Base-by-base conservation (phyloP, 2,329 filamentous ascomycete genomes). In the Neopestalotiopsis rosae region DNA sequence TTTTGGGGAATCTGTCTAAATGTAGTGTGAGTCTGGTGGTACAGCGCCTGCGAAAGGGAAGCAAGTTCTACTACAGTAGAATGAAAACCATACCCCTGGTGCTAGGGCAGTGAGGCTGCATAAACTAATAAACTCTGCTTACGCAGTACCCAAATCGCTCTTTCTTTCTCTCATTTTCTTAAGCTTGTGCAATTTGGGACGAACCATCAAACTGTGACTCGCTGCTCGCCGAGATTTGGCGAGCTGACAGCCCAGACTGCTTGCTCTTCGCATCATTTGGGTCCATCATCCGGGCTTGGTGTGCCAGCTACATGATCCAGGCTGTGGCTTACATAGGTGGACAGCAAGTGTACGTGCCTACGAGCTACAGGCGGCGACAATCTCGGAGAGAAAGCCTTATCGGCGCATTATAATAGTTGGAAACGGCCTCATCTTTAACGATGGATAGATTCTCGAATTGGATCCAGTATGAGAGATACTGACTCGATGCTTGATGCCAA, bases 51-150 rank as follows among this genome's bases (percentile, higher is more conserved):
- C 30, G 17, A 14, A 34, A 13, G n/a, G 59, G 32, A 62, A 62
- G 59, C 59, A 62, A 40, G 20, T 62, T 62, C 59, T 40, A 42
- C 30, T 40, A 62, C 9, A 62, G 1, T 12, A 34, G 13, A 14
- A 59, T 28, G 57, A 30, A 30, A 61, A 34, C 17, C n/a, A 24
- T 49, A 49, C 45, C 45, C 45, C 45, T 52, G 45, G 45, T 52
- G 17, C 17, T 52, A 52, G 20, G 45, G 59, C 32, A 40, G 32
- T 62, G 59, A 62, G 59, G 59, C 59, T 62, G 59, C 59, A 62
- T 17, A 10, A 9, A 32, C 59, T 62, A 62, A n/a, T 38, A 38
- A 62, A 62, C 59, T 62, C 17, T 62, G 45, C 45, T 52, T 52
- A 52, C 45, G 17, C 45, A 52, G 45, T n/a, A 3, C 45, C 45